Base-by-base conservation (phyloP, 163 green algal genomes). In the Coccomyxa subellipsoidea region DNA sequence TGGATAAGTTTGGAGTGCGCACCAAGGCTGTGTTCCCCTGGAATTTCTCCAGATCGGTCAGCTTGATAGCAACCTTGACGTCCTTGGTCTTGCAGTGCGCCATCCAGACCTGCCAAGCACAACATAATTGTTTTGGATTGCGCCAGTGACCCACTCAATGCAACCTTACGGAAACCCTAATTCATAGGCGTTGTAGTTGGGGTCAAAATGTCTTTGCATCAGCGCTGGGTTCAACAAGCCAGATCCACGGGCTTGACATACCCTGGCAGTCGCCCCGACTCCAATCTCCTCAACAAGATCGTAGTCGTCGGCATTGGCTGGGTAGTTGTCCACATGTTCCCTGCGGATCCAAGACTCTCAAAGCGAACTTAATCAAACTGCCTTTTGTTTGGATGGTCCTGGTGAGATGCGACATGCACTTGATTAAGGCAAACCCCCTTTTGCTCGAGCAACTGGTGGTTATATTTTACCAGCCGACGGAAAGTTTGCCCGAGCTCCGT, bases 61-160 rank as follows among this genome's bases (percentile, higher is more conserved):
- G 88, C 87, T 98, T 98, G 38, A 98, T 89, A n/a, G 94, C 94
- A 9, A 97, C 90, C 6, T 91, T 86, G 69, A 93, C 90, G 37
- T 92, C 84, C 29, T 90, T 81, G 7, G 90, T 81, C 54, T 88
- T 85, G 86, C 94, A 95, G 7, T 85, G 83, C 0, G 91, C 92
- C 27, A 89, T 86, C 75, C 91, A 93, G 15, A 95, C 92, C 90
- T 95, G 88, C 59, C 69, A 38, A 25, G 15, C 3, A 21, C n/a
- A n/a, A n/a, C n/a, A n/a, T n/a, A n/a, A n/a, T n/a, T n/a, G n/a
- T n/a, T n/a, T n/a, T 31, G 31, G 18, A 7, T 12, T 53, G 2
- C 9, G 21, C 1, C 34, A 6, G 21, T 40, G 31, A 31, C n/a
- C 3, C 21, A 54, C 34, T 27, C 21, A 40, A 10, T 6, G 36